A percentile compares a stretch with the other conserved stretches of the same genome.
Conservation (phyloP, 1,139 yeast species). For the Arxiozyma telluris region DNA sequence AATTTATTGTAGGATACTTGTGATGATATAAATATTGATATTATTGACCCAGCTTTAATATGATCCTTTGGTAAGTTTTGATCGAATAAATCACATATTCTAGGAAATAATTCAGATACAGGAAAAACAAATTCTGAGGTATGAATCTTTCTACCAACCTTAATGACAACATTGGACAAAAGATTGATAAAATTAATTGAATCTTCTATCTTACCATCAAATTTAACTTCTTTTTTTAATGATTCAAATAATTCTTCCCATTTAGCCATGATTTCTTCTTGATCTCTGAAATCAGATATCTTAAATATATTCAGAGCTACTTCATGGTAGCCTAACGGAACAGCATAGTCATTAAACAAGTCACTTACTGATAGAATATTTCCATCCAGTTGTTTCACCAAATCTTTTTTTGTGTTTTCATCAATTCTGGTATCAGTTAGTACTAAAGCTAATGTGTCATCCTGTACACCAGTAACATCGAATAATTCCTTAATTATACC, state of each 20-base stretch:
- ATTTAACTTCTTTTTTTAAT: slow-evolving; percentile 22
- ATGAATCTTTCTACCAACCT: slow-evolving; percentile 41
- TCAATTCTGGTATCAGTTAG: slow-evolving; percentile 52
- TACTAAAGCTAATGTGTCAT: slow-evolving; percentile 60
- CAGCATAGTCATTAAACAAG: slow-evolving; percentile 76
- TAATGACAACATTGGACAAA: slow-evolving; percentile 35
- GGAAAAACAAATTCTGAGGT: slow-evolving; percentile 75
- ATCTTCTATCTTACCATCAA: slow-evolving; percentile 21
- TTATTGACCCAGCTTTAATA: slow-evolving; percentile 44
- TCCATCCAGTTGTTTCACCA: slow-evolving; percentile 49
- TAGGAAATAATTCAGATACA: slow-evolving; percentile 57
- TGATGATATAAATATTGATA: slow-evolving; percentile 66
- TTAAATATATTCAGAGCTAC: slow-evolving; percentile 71
- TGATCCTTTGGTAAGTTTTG: slow-evolving; percentile 34
- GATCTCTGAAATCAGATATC: slow-evolving; percentile 69
- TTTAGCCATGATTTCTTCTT: slow-evolving; percentile 61
- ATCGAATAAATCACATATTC: slow-evolving; percentile 33
- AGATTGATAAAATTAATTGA: slow-evolving; percentile 31
- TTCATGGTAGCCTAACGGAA: slow-evolving; percentile 81
- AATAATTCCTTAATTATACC: slow-evolving; percentile 68
- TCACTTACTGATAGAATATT: slow-evolving; percentile 66
- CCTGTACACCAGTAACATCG: slow-evolving; percentile 83
- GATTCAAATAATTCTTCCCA: slow-evolving; percentile 58
- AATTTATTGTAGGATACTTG: slow-evolving; percentile 67
- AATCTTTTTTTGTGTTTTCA: slow-evolving; percentile 32